Evolutionary conservation across 352 stramenopile genomes (phyloP).

Genomic region (Globisporangium solare): DNA sequence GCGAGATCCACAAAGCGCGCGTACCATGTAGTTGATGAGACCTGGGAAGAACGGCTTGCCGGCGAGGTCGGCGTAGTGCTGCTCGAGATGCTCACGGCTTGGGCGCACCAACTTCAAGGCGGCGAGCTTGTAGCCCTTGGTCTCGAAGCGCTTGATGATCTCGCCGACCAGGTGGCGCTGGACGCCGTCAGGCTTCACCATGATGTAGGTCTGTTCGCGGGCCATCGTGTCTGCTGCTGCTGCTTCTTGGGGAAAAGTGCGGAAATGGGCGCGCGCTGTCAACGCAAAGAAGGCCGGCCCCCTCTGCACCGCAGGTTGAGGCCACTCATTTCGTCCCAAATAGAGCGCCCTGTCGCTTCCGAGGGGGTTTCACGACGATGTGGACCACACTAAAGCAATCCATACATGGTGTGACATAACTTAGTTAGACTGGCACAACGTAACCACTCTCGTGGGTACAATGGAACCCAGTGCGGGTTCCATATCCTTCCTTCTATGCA

Average conservation of each 20-base stretch:
- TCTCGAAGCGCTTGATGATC: constrained; percentile 98
- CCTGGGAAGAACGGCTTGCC: constrained; percentile 92
- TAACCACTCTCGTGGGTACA: neutral
- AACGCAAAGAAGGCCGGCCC: neutral
- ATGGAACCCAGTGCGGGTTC: too few relatives aligned
- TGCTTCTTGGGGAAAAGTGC: constrained; percentile 3
- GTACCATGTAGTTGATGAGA: constrained; percentile 95
- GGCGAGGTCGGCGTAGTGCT: constrained; percentile 93
- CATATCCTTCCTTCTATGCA: too few relatives aligned
- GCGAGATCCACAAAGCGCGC: neutral
- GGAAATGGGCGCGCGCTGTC: constrained; percentile 3
- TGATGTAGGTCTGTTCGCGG: constrained; percentile 81
- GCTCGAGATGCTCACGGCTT: constrained; percentile 72
- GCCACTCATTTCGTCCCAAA: constrained; percentile 9
- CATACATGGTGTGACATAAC: neutral
- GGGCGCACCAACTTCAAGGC: constrained; percentile 91
- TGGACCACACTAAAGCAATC: neutral
- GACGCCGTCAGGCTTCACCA: constrained; percentile 98
- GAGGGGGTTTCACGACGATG: neutral
- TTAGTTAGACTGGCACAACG: neutral
- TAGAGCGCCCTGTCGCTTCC: neutral
- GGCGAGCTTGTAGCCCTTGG: constrained; percentile 97
- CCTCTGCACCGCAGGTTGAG: constrained; percentile 9
- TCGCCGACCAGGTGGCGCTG: constrained; percentile 94
- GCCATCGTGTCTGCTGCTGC: constrained; percentile 27